Evolutionary conservation across 805 yeast genomes (phyloP), one percentile per base, ranked within the genome.

Genomic region (Wickerhamiella cacticola): DNA sequence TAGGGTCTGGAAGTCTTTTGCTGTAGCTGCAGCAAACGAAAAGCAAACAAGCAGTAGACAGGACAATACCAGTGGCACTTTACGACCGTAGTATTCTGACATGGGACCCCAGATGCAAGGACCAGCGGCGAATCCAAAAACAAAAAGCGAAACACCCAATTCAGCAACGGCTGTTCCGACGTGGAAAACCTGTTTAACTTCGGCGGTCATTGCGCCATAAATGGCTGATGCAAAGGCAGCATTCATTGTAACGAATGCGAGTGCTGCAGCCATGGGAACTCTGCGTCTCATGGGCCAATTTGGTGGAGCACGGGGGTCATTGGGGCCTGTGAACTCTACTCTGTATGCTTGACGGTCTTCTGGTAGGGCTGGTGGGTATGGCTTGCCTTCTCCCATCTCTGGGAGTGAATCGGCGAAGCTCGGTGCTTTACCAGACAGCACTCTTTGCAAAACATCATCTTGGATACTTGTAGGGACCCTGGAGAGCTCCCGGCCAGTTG

Each of bases 91-190:
- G 31, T 80, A 58, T 62, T 82, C 94, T n/a, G 89, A 80, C 31
- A 82, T 61, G 3, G 95, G 95, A 22, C 92, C 96, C 86, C 92
- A 88, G 31, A 85, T 58, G 45, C 88, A 69, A 3, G 97, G 97
- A 16, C 96, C 96, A 0, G 85, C 73, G 1, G 96, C 96, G 65
- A 87, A 89, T 9, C 96, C 97, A 36, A 86, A 63, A n/a, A 88
- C 96, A 57, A 76, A 88, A 22, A 87, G 69, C 0, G 96, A 78
- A 8, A 86, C 73, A 49, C 85, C 82, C 41, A 89, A 70, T 19
- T 83, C 73, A 12, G 82, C 80, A n/a, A 79, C 88, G 9, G 78
- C 82, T 5, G 58, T 52, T 36, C 82, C 80, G 42, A 88, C 77
- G 50, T 74, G 74, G 63, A 63, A 88, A 34, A 71, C 64, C 12